Percentiles rank a stretch among this genome's conserved stretches.
Conservation (phyloP, 768 basidiomycete genomes). For the Leccinellum rugosiceps region DNA sequence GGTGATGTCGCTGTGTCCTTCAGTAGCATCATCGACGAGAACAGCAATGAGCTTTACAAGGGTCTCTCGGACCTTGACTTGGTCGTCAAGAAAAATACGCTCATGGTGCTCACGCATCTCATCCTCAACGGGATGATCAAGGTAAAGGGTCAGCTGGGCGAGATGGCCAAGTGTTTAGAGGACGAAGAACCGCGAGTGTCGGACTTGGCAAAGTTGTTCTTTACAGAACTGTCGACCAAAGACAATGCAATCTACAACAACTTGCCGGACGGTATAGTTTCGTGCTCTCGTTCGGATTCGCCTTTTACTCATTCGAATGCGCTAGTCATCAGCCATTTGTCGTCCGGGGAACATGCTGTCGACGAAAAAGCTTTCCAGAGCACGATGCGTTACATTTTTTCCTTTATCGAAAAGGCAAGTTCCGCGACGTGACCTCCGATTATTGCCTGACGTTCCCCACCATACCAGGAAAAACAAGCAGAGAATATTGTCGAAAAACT, state of each 20-base stretch:
- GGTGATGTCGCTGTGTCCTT: slow-evolving; percentile 99
- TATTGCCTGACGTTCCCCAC: background rate
- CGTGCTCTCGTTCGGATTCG: background rate
- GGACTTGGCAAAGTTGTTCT: slow-evolving; percentile 97
- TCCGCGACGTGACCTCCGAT: background rate
- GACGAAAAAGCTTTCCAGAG: slow-evolving; percentile 90
- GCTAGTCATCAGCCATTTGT: slow-evolving; percentile 90
- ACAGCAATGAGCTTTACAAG: slow-evolving; percentile 91
- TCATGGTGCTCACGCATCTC: slow-evolving; percentile 96
- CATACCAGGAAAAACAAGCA: slow-evolving; percentile 88
- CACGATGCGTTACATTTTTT: slow-evolving; percentile 93
- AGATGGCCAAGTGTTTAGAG: slow-evolving; percentile 99
- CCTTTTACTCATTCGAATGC: slow-evolving; percentile 4
- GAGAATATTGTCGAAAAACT: slow-evolving; percentile 97
- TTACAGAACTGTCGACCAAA: slow-evolving; percentile 92
- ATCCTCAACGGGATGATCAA: slow-evolving; percentile 99
- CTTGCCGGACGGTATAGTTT: slow-evolving; percentile 78
- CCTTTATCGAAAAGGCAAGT: slow-evolving; percentile 91
- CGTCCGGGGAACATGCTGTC: slow-evolving; percentile 85
- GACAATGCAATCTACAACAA: slow-evolving; percentile 99
- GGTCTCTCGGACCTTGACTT: slow-evolving; percentile 85
- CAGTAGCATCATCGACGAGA: slow-evolving; percentile 95
- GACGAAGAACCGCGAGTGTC: slow-evolving; percentile 84
- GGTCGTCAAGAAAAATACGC: slow-evolving; percentile 97
- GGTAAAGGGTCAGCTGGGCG: slow-evolving; percentile 97